Percentiles rank a stretch among this genome's conserved stretches.
phyloP scores from a whole-genome alignment of 148 eudicot species.

The Silene conica region DNA sequence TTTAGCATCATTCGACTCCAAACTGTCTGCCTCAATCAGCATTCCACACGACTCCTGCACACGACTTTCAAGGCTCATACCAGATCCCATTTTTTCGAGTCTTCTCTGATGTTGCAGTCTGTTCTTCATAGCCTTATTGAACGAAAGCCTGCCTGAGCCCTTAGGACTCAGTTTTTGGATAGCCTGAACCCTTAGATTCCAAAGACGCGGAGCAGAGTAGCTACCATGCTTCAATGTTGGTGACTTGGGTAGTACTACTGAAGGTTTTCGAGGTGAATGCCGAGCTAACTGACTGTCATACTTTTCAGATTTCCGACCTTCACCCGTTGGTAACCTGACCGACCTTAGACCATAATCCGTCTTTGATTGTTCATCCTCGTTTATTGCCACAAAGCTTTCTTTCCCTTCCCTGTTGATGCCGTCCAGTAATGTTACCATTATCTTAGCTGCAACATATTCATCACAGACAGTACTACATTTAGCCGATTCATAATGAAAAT shows the following conservation, averaged over 20 bases:
- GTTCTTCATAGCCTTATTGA: conserved; percentile 56
- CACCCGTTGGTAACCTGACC: conserved; percentile 27
- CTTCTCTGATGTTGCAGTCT: conserved; percentile 19
- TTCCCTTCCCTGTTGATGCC: conserved; percentile 62
- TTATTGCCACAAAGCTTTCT: conserved; percentile 58
- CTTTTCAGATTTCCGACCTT: conserved; percentile 24
- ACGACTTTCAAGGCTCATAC: conserved; percentile 6
- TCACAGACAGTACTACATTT: too few species aligned
- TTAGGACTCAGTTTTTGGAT: conserved; percentile 63
- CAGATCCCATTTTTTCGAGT: conserved; percentile 4
- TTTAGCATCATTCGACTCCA: too few species aligned
- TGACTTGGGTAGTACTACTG: conserved; percentile 58
- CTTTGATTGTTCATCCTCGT: conserved; percentile 65
- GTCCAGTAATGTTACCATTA: conserved; percentile 53
- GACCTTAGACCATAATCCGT: neutral
- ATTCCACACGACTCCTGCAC: too few species aligned
- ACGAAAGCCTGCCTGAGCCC: conserved; percentile 66
- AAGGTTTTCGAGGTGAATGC: conserved; percentile 73
- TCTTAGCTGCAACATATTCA: conserved; percentile 19
- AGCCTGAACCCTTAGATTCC: conserved; percentile 64
- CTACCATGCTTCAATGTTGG: conserved; percentile 29
- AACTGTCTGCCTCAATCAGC: too few species aligned
- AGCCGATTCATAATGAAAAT: neutral
- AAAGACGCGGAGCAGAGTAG: conserved; percentile 50
- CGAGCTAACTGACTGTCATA: conserved; percentile 28